Base-by-base conservation (phyloP, 768 basidiomycete species). In the Trichaptum fuscoviolaceum region DNA sequence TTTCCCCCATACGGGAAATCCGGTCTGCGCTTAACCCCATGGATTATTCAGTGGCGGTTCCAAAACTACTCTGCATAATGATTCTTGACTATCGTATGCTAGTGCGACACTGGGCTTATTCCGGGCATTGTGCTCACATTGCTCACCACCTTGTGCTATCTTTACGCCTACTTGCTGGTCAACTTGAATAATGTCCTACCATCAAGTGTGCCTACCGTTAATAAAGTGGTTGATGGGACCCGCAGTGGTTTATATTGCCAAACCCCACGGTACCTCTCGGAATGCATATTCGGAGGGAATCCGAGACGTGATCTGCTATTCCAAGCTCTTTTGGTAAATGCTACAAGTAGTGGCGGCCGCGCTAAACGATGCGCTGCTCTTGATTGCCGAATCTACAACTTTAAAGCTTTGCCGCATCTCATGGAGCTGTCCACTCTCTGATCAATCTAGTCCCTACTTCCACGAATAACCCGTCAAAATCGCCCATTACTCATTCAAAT, bases 341-440 rank as follows among this genome's bases (percentile, higher is more conserved):
- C 20, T 20, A 7, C 35, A 36, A n/a, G n/a, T 52, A 52, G 12
- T 52, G 42, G 42, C 42, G 42, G 10, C 42, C 42, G 42, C 42
- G 42, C 42, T 12, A 52, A 20, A 52, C 15, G 42, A 52, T 6
- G 42, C 42, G 42, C 42, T 52, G 20, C 42, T 52, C 42, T 12
- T 52, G 42, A 52, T 52, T 52, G 42, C 42, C 42, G 42, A 52
- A 52, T 20, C 42, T 20, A 12, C 42, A 52, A 52, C 42, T 52
- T 52, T 52, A 52, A 52, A 52, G 42, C 42, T 52, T 52, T 52
- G 42, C 42, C 42, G 42, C 42, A 52, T 52, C 20, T 20, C 42
- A 52, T 52, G 42, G 42, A 52, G 42, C 42, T 52, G 42, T 52
- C 42, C 42, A 52, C 42, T 52, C 42, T 52, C 42, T 52, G 42